Conservation (phyloP, 225 moss, liverwort and hornwort genomes). For the Polytrichum commune region DNA sequence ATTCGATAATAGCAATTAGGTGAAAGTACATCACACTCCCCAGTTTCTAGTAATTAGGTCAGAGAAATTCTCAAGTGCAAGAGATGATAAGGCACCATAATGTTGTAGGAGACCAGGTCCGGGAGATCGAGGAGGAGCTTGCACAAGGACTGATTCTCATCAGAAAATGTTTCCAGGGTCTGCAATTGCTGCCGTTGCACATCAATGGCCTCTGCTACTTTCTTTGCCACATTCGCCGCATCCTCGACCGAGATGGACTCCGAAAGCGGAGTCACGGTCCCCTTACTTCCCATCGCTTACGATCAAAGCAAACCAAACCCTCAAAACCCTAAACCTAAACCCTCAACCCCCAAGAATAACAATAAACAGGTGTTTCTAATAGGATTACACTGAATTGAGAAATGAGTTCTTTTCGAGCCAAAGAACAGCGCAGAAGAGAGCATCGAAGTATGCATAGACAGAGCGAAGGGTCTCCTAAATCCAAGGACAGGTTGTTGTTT, state of each 20-base stretch:
- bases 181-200: slow-evolving; percentile 57
- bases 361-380: no score
- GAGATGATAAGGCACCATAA: slow-evolving; percentile 52
- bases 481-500: slow-evolving; percentile 82
- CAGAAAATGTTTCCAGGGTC: slow-evolving; percentile 58
- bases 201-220: slow-evolving; percentile 62
- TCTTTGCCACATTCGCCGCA: slow-evolving; percentile 65
- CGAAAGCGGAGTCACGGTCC: slow-evolving; percentile 69
- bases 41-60: neutral
- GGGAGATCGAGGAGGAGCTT: slow-evolving; percentile 76
- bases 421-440: no score
- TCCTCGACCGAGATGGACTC: slow-evolving; percentile 70
- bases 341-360: neutral
- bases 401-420: no score
- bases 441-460: no score
- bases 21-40: neutral
- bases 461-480: no score
- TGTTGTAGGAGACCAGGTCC: slow-evolving; percentile 68
- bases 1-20: no score
- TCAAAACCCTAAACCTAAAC: neutral
- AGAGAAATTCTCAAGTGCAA: slow-evolving; percentile 1
- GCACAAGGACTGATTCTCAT: slow-evolving; percentile 66
- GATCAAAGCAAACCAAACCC: neutral
- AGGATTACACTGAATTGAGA: no score
- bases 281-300: slow-evolving; percentile 42